Conservation (phyloP, 1,139 yeast genomes). For the Maudiozyma humilis region DNA sequence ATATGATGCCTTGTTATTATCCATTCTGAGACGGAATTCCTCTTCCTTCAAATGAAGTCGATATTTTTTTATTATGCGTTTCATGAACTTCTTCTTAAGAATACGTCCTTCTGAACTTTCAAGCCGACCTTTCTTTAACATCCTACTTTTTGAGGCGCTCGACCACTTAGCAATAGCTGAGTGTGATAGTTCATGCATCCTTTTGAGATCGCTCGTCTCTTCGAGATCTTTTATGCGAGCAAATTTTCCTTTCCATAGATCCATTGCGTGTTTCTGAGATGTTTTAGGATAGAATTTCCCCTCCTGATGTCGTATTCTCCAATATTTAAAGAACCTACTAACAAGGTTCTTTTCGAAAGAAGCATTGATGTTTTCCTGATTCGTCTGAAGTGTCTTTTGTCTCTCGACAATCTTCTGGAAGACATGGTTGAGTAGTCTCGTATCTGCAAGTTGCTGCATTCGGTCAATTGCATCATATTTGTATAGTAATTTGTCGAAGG, state of each 20-base stretch:
- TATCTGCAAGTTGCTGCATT: slow-evolving; percentile 19
- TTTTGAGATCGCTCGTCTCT: slow-evolving; percentile 15
- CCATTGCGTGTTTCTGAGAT: slow-evolving; percentile 5
- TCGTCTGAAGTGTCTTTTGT: slow-evolving; percentile 6
- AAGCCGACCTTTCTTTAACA: slow-evolving; percentile 7
- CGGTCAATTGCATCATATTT: slow-evolving; percentile 14
- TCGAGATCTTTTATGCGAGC: slow-evolving; percentile 5
- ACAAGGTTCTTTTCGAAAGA: slow-evolving; percentile 1
- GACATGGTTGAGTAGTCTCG: slow-evolving; percentile 16
- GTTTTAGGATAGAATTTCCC: background rate
- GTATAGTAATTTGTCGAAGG: slow-evolving; percentile 16
- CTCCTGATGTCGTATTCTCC: slow-evolving; percentile 10
- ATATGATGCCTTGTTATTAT: slow-evolving; percentile 14
- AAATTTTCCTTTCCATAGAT: slow-evolving; percentile 12
- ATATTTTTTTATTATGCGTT: slow-evolving; percentile 11
- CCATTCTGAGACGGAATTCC: slow-evolving; percentile 11
- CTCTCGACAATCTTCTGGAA: slow-evolving; percentile 8
- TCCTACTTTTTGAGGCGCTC: background rate
- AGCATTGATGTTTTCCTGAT: background rate
- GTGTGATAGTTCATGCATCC: slow-evolving; percentile 15
- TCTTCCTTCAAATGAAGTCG: slow-evolving; percentile 15
- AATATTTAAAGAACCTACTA: slow-evolving; percentile 3
- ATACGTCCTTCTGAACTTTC: slow-evolving; percentile 7
- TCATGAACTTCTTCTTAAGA: slow-evolving; percentile 12
- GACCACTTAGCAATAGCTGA: slow-evolving; percentile 27